These are phyloP conservation scores for Avena sativa DNA, from an alignment of 176 grass and related monocot species.

Conservation along the genomic window DNA sequence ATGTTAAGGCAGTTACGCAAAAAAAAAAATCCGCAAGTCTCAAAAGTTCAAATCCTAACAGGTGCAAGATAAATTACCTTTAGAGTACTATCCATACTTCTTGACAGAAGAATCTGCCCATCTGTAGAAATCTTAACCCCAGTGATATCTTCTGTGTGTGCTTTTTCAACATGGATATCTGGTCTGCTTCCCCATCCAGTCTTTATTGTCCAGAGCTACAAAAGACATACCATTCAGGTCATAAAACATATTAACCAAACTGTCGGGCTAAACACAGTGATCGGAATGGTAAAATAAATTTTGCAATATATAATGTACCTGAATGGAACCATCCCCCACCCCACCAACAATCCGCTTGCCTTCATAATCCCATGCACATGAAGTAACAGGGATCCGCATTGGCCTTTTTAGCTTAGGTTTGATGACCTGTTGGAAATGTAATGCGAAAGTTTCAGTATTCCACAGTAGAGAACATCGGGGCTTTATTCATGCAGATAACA, in stretches of 20 bases:
- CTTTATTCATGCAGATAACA: constrained; percentile 28
- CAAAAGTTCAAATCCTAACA: constrained; percentile 27
- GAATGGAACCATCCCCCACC: constrained; percentile 93
- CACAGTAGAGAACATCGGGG: neutral
- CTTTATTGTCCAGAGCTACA: constrained; percentile 95
- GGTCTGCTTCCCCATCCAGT: constrained; percentile 98
- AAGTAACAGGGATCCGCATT: constrained; percentile 79
- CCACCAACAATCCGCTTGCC: constrained; percentile 90
- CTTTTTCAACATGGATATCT: constrained; percentile 85
- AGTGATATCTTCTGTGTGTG: constrained; percentile 93
- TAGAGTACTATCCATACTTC: constrained; percentile 91
- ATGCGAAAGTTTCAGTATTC: constrained; percentile 14
- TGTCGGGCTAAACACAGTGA: neutral
- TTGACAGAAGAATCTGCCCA: constrained; percentile 90
- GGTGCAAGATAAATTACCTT: constrained; percentile 61
- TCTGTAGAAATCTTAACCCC: constrained; percentile 94
- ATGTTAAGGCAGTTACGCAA: neutral
- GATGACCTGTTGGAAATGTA: constrained; percentile 69
- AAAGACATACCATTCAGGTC: constrained; percentile 16
- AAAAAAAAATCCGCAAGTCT: neutral
- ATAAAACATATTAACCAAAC: constrained; percentile 27
- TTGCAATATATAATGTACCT: constrained; percentile 52
- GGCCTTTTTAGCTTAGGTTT: constrained; percentile 92
- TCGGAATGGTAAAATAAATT: neutral
- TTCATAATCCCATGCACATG: constrained; percentile 96